Base-by-base conservation (phyloP, 805 yeast species). In the Grigorovia transvaalensis region DNA sequence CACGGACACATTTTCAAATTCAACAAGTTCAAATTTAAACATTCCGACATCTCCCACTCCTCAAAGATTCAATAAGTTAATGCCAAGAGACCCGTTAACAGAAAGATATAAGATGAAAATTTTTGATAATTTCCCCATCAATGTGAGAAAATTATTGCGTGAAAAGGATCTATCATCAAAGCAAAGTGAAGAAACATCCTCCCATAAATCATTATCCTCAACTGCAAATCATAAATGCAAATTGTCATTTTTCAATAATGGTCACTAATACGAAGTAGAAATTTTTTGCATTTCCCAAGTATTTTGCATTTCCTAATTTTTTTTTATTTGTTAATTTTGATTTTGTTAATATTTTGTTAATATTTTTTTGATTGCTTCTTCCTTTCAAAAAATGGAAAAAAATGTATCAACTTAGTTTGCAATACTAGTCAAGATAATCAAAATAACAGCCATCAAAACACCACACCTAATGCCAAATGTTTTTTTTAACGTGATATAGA, bases 11-110 rank as follows among this genome's bases (percentile, higher is more conserved):
- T 33, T 33, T 33, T 11, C 9, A 33, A 33, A 33, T 33, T 33
- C 38, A 33, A 11, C 38, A 33, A 33, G 38, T 8, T 33, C 38
- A 33, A 33, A 33, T 13, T 33, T 33, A 13, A 33, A 33, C 15
- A 33, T 8, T 13, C 38, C 38, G 8, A 33, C 38, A 13, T 33
- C 38, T 13, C 38, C 38, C 11, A 33, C 9, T 33, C 38, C 38
- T 11, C 11, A 33, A 38, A 38, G 17, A n/a, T 38, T 38, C 17
- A 38, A 45, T 6, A 44, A 46, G 33, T 56, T 50, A 41, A 55
- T 61, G 4, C 61, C 61, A 15, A 54, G 57, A 17, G 61, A 57
- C 23, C 9, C 52, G 9, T 47, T 63, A 11, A 55, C 58, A 1
- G 44, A 40, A 23, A 54, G 64, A 44, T 54, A 62, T 29, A 52